These are phyloP conservation scores for Camelina laxa DNA, from an alignment of 345 rosid genomes.

Conservation along the genomic window DNA sequence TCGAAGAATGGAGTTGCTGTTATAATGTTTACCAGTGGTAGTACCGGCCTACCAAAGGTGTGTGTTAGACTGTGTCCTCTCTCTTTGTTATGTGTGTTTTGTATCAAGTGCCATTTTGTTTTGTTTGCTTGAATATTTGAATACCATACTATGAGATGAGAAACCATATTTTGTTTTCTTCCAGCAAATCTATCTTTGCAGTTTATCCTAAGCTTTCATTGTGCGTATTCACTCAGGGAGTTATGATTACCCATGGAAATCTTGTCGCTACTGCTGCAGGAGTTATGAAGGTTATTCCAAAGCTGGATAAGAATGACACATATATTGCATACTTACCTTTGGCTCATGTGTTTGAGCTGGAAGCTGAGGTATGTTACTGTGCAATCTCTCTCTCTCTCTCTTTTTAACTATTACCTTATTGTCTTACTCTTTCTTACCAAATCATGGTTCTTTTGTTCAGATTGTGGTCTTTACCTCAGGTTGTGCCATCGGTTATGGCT, in stretches of 20 bases:
- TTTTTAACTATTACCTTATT: constrained; percentile 13
- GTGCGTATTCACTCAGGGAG: constrained; percentile 62
- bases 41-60: constrained; percentile 95
- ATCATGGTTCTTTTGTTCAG: constrained; percentile 52
- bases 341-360: constrained; percentile 95
- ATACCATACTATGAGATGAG: not conserved
- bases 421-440: constrained; percentile 28
- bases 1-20: constrained; percentile 73
- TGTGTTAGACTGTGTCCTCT: constrained; percentile 35
- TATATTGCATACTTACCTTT: constrained; percentile 88
- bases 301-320: constrained; percentile 55
- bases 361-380: constrained; percentile 69
- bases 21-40: constrained; percentile 95
- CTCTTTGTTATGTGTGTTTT: constrained; percentile 9
- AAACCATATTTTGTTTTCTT: constrained; percentile 2
- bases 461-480: constrained; percentile 68
- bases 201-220: constrained; percentile 33
- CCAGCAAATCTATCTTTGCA: not conserved
- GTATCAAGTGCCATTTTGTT: not conserved
- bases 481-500: constrained; percentile 84
- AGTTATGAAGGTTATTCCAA: constrained; percentile 71
- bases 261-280: constrained; percentile 84
- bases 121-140: not conserved
- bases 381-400: constrained; percentile 18
- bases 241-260: constrained; percentile 89